phyloP scores from a whole-genome alignment of 164 flowering plant species.

The Tinospora cordifolia region DNA sequence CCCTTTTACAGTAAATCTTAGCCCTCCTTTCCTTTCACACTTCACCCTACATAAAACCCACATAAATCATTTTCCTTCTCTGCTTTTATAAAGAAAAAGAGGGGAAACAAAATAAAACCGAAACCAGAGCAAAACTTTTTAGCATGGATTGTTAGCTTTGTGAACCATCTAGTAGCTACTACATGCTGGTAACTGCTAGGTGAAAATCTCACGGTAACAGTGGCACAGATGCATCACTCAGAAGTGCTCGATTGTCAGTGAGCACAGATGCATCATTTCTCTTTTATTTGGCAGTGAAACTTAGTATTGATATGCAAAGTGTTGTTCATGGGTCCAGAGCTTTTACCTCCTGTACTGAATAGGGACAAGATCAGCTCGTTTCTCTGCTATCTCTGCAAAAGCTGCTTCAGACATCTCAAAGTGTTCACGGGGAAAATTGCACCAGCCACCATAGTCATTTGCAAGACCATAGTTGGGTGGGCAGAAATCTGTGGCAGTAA shows the following conservation, averaged over 20 bases:
- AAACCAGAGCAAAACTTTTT: too few relatives aligned
- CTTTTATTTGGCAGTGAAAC: not conserved
- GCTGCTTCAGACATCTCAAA: slow-evolving; percentile 68
- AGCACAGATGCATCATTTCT: not conserved
- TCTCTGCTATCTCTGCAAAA: slow-evolving; percentile 51
- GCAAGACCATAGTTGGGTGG: slow-evolving; percentile 73
- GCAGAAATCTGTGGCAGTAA: slow-evolving; percentile 77
- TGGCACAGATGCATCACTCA: not conserved
- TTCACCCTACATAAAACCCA: slow-evolving; percentile 44
- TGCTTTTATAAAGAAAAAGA: not conserved
- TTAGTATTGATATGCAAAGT: not conserved
- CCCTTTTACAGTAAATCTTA: slow-evolving; percentile 60
- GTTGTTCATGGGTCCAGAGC: not conserved
- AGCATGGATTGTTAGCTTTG: not conserved
- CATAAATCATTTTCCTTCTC: not conserved
- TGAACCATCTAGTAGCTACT: not conserved
- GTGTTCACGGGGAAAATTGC: slow-evolving; percentile 66
- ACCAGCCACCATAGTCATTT: slow-evolving; percentile 78
- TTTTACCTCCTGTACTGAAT: slow-evolving; percentile 60
- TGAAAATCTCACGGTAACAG: too few relatives aligned
- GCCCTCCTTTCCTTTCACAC: slow-evolving; percentile 55
- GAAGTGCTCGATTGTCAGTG: not conserved
- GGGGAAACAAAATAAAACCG: too few relatives aligned
- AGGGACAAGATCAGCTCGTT: slow-evolving; percentile 58
- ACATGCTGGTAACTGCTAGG: not conserved